Percentiles rank a stretch among this genome's conserved stretches.
These are phyloP conservation scores for Aureobasidium zeae DNA, from an alignment of 2,329 filamentous ascomycete genomes.

Conservation along the genomic window DNA sequence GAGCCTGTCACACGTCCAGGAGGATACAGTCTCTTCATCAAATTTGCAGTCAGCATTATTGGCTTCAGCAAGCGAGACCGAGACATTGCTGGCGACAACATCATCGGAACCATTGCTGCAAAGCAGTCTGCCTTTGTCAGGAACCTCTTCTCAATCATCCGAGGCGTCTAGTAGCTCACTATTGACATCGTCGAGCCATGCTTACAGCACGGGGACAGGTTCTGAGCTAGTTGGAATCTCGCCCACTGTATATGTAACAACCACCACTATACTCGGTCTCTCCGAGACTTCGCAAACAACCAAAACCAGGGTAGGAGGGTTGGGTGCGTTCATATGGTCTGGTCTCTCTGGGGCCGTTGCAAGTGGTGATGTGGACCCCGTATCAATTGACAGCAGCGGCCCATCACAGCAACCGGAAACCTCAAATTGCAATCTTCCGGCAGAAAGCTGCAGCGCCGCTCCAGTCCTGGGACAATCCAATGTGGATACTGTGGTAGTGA, in stretches of 20 bases:
- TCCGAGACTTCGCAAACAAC: not conserved
- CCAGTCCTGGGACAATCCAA: not conserved
- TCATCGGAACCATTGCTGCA: not conserved
- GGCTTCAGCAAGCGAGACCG: not conserved
- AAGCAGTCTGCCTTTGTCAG: not conserved
- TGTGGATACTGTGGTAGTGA: not conserved
- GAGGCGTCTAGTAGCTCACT: not conserved
- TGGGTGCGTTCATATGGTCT: constrained; percentile 6
- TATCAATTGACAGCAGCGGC: too few relatives aligned
- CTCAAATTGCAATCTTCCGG: too few relatives aligned
- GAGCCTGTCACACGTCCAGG: too few relatives aligned
- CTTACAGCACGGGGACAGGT: not conserved
- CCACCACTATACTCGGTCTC: not conserved
- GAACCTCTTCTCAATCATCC: not conserved
- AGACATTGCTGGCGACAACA: not conserved
- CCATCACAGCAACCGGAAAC: too few relatives aligned
- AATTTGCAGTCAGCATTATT: not conserved
- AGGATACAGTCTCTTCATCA: not conserved
- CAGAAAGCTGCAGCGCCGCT: not conserved
- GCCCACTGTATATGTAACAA: not conserved
- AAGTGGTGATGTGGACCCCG: not conserved
- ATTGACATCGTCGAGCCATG: not conserved
- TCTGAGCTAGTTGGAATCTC: constrained; percentile 8
- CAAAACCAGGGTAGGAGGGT: not conserved
- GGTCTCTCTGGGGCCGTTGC: constrained; percentile 2